Conservation (phyloP, 169 alveolate genomes). For the Plasmodium inui region DNA sequence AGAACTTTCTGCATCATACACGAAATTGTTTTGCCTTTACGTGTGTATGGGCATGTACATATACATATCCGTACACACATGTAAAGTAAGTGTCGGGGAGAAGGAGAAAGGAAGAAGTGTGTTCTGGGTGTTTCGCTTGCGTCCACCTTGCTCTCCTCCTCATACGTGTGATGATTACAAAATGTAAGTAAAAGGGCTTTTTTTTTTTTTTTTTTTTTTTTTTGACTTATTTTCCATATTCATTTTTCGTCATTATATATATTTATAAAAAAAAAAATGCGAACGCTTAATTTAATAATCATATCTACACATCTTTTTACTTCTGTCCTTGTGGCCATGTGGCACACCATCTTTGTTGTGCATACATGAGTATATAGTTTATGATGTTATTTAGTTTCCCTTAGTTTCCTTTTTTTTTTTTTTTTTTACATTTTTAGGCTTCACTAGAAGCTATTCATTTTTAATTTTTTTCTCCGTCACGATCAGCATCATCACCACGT, state of each 20-base stretch:
- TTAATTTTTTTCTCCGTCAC: neutral
- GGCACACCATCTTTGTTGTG: neutral
- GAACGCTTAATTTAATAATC: neutral
- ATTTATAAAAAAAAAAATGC: neutral
- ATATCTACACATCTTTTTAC: neutral
- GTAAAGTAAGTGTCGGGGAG: neutral
- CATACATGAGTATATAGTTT: slow-evolving; percentile 5
- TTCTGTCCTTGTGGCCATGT: neutral
- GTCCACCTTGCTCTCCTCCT: neutral
- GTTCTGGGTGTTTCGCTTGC: neutral
- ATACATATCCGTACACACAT: neutral
- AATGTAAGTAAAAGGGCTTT: neutral
- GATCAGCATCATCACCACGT: no score
- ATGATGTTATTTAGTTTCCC: slow-evolving; percentile 12
- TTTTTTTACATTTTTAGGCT: slow-evolving; percentile 67
- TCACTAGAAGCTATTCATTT: slow-evolving; percentile 62
- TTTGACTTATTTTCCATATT: neutral
- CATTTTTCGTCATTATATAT: neutral
- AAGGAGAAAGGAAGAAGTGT: neutral
- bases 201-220: slow-evolving; percentile 2
- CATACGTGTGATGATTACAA: neutral
- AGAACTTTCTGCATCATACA: neutral
- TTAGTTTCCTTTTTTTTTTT: neutral
- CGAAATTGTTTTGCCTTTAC: neutral
- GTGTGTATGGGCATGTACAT: neutral